Evolutionary conservation across 306 rosid genomes (phyloP), one percentile per base, ranked within the genome.

Genomic region (Albizia julibrissin): DNA sequence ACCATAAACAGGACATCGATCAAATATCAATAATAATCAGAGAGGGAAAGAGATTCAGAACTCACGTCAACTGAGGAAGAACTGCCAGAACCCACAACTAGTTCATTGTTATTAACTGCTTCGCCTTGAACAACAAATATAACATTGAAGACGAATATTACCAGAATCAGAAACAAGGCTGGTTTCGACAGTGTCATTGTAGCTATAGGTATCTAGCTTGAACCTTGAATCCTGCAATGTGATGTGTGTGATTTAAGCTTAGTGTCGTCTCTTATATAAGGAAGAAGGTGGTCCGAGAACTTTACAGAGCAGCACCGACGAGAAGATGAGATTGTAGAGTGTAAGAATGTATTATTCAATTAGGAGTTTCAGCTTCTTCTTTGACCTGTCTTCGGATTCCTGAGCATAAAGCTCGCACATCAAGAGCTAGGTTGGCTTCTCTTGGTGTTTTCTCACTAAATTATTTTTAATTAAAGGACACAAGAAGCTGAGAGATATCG

Each of bases 331-430:
- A 80, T 81, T 52, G 61, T 6, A 2, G 26, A 19, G 61, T 16
- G 61, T 52, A 52, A 52, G 19, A 21, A 52, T 19, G 61, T 19
- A 19, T 18, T 81, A 67, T 73, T 66, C 3, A 71, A 71, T 50
- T 69, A 11, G 14, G 69, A 74, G 84, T 75, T 69, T 80, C 52
- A 84, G 82, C 73, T 83, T 83, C 46, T 46, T 83, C 83, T 82
- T 82, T 88, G 88, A 82, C 76, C 84, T 87, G 96, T 91, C 90
- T 81, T 82, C 78, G 69, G 90, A 89, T 88, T 89, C 91, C 89
- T 80, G 27, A 62, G 87, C 96, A 87, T 37, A 74, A 90, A 75
- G 90, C 93, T 88, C 93, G 85, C 77, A 1, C 77, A 75, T 79
- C 93, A 79, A 86, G 88, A 77, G 65, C 80, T 87, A 88, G 89